These are phyloP conservation scores for Botryotinia convoluta DNA, from an alignment of 2,329 filamentous ascomycete species.

Conservation along the genomic window DNA sequence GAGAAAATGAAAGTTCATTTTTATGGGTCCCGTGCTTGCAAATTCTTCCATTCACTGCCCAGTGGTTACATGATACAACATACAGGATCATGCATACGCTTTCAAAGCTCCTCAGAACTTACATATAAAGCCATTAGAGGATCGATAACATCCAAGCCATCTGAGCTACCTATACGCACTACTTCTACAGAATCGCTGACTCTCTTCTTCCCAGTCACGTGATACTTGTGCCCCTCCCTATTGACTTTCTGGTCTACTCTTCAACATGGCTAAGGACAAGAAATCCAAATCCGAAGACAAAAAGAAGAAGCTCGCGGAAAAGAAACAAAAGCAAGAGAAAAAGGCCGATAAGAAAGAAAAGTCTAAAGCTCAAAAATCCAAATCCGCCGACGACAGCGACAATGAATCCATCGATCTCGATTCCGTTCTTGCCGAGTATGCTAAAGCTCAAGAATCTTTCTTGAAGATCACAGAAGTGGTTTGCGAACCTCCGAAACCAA, in stretches of 20 bases:
- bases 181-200: neutral
- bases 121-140: neutral
- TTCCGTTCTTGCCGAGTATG: conserved; percentile 87
- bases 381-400: conserved; percentile 76
- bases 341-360: conserved; percentile 87
- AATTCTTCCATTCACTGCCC: neutral
- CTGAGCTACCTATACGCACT: neutral
- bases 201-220: neutral
- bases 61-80: neutral
- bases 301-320: conserved; percentile 57
- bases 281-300: conserved; percentile 48
- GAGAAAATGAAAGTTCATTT: conserved; percentile 8
- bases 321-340: conserved; percentile 77
- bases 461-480: conserved; percentile 86
- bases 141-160: neutral
- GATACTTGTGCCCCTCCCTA: neutral
- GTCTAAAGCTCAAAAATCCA: conserved; percentile 63
- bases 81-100: neutral
- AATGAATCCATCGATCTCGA: conserved; percentile 92
- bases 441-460: conserved; percentile 88
- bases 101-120: neutral
- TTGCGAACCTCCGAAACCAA: conserved; percentile 70
- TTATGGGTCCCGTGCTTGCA: neutral
- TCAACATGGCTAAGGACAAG: conserved; percentile 51
- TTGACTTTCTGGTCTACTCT: too few relatives aligned